Evolutionary conservation across 495 filamentous ascomycete species (phyloP), one percentile per base, ranked within the genome.

Genomic region (Elasticomyces elasticus): DNA sequence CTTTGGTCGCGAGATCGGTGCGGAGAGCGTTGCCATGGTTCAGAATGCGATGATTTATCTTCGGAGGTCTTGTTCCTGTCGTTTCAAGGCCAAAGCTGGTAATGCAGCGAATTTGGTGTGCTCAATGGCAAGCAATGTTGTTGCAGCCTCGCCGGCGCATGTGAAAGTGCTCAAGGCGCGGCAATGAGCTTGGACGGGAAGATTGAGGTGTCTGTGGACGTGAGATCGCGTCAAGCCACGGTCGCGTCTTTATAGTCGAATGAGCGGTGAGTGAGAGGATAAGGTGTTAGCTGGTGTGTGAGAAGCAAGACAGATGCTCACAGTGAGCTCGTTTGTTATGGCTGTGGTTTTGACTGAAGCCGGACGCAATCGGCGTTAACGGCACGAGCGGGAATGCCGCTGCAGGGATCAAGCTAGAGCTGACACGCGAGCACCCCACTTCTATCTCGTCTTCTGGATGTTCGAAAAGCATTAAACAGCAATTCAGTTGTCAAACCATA

Each of bases 1-100:
- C 54, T 52, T 57, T n/a, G 25, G 54, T 24, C 54, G 54, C 26
- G 51, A 37, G 27, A 19, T 5, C 1, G 54, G 26, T 48, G 30
- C 30, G 5, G 54, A 28, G 6, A 51, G 24, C 1, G 54, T 45
- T 1, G 54, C 48, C 54, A 57, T 57, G 27, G 45, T 26, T 10
- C 25, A 23, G 42, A 23, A 23, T 3, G 42, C 3, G 19, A 3
- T 45, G 15, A 17, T 45, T 24, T 15, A 4, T 23, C 24, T 3
- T 17, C 42, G 42, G 20, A 24, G 10, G 13, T 5, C 2, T 12
- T 17, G 35, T 5, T n/a, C n/a, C n/a, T n/a, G n/a, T n/a, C n/a
- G n/a, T n/a, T n/a, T n/a, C n/a, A n/a, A n/a, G n/a, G n/a, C n/a
- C n/a, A n/a, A n/a, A n/a, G n/a, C n/a, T n/a, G n/a, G n/a, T n/a